These are phyloP conservation scores for Diospyros kaki DNA, from an alignment of 148 eudicot genomes.

Conservation along the genomic window DNA sequence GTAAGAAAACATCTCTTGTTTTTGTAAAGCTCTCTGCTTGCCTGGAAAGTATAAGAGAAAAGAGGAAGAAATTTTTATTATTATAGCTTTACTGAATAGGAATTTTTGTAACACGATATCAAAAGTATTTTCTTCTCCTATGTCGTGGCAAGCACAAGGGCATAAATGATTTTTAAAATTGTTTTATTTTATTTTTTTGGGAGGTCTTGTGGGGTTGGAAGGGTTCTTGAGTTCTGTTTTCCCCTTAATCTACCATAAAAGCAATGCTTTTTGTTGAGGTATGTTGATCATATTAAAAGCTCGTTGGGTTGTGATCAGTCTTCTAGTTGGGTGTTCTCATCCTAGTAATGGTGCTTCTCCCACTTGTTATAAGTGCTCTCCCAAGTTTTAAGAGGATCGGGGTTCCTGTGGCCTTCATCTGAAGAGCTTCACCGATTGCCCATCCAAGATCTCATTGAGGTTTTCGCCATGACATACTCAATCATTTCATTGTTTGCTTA, in stretches of 20 bases:
- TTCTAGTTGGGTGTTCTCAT: neutral
- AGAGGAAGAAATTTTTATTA: neutral
- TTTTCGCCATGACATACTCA: neutral
- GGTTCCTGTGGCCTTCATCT: neutral
- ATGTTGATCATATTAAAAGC: neutral
- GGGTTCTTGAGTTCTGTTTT: neutral
- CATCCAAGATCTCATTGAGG: constrained; percentile 5
- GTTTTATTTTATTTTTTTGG: no score
- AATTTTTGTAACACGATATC: neutral
- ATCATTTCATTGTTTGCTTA: neutral
- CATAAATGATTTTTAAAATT: neutral
- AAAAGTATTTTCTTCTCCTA: neutral
- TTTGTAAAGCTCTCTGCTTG: neutral
- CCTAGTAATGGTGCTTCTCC: neutral
- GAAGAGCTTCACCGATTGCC: constrained; percentile 6
- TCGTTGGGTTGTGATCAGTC: neutral
- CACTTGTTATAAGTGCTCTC: neutral
- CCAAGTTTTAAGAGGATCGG: neutral
- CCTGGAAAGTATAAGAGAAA: neutral
- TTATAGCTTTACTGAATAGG: neutral
- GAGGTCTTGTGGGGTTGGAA: no score
- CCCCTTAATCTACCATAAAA: neutral
- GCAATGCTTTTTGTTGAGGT: no score
- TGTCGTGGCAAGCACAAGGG: neutral
- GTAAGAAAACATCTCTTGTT: neutral